Conservation (phyloP, 2,329 filamentous ascomycete genomes). For the Calonectria montana region DNA sequence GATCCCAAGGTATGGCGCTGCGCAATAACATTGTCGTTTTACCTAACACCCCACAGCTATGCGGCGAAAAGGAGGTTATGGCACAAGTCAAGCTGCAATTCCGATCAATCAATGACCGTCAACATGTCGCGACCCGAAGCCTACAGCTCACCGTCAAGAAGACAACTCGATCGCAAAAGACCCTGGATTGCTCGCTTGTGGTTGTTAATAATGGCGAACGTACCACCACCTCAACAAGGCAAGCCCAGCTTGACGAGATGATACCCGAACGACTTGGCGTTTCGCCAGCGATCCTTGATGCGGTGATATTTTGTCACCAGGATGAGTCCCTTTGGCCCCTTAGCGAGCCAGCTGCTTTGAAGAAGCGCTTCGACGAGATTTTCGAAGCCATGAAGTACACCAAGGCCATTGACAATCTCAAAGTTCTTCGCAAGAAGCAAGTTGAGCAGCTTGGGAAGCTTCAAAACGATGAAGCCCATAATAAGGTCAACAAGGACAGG, state of each 20-base stretch:
- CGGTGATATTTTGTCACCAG: slow-evolving; percentile 98
- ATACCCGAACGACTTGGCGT: slow-evolving; percentile 91
- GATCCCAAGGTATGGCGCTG: slow-evolving; percentile 80
- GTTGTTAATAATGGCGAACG: slow-evolving; percentile 85
- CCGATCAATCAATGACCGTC: slow-evolving; percentile 79
- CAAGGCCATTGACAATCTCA: slow-evolving; percentile 96
- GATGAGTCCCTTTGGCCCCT: slow-evolving; percentile 98
- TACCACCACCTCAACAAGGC: slow-evolving; percentile 80
- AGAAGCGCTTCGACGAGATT: slow-evolving; percentile 97
- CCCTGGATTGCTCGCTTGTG: slow-evolving; percentile 82
- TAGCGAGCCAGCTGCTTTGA: slow-evolving; percentile 85
- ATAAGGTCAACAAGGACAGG: slow-evolving; percentile 86
- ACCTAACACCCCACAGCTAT: slow-evolving; percentile 61
- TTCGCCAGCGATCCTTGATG: slow-evolving; percentile 88
- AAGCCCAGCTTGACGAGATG: slow-evolving; percentile 83
- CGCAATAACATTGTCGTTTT: too few relatives aligned
- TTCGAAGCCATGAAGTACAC: slow-evolving; percentile 98
- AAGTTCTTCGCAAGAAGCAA: slow-evolving; percentile 84
- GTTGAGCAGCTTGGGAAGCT: slow-evolving; percentile 78
- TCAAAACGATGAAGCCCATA: slow-evolving; percentile 80
- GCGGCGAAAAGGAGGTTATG: slow-evolving; percentile 87
- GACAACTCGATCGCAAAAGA: slow-evolving; percentile 79
- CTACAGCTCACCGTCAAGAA: slow-evolving; percentile 91
- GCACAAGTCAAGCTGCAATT: slow-evolving; percentile 95
- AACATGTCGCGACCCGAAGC: slow-evolving; percentile 85